phyloP scores from a whole-genome alignment of 208 protist species.

The Leishmania martiniquensis region DNA sequence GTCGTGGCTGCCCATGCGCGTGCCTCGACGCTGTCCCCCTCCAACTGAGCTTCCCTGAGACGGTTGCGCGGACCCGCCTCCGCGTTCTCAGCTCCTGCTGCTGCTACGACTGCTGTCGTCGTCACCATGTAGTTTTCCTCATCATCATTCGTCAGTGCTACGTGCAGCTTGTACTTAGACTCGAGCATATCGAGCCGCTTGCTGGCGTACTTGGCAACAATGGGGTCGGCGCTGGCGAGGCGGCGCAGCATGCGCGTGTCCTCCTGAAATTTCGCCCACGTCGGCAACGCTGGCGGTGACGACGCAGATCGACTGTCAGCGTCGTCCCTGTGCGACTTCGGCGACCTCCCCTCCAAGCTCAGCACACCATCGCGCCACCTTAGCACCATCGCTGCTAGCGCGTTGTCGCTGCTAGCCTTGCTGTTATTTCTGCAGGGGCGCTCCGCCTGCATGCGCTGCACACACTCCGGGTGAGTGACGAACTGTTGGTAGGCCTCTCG shows the following conservation, averaged over 20 bases:
- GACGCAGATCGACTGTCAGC: not conserved
- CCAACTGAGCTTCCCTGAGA: too few relatives aligned
- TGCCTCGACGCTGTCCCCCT: not conserved
- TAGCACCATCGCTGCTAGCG: not conserved
- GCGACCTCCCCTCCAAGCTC: not conserved
- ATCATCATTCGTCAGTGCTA: constrained; percentile 79
- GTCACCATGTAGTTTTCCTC: constrained; percentile 41
- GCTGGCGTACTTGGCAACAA: constrained; percentile 70
- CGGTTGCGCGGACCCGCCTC: too few relatives aligned
- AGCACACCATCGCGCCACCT: constrained; percentile 28
- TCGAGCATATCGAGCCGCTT: constrained; percentile 83
- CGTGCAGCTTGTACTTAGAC: constrained; percentile 84
- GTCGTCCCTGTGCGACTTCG: not conserved
- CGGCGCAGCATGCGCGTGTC: constrained; percentile 56
- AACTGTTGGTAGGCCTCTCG: constrained; percentile 64
- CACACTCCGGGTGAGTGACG: constrained; percentile 6
- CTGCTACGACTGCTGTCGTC: not conserved
- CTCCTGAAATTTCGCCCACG: constrained; percentile 65
- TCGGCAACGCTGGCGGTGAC: constrained; percentile 44
- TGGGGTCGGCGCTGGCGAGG: constrained; percentile 42
- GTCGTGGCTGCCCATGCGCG: not conserved
- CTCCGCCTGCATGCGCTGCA: not conserved
- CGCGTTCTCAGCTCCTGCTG: not conserved
- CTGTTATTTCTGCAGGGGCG: too few relatives aligned
- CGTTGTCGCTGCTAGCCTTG: not conserved